Conservation (phyloP, 2,329 filamentous ascomycete genomes). For the Pseudogymnoascus sp. region DNA sequence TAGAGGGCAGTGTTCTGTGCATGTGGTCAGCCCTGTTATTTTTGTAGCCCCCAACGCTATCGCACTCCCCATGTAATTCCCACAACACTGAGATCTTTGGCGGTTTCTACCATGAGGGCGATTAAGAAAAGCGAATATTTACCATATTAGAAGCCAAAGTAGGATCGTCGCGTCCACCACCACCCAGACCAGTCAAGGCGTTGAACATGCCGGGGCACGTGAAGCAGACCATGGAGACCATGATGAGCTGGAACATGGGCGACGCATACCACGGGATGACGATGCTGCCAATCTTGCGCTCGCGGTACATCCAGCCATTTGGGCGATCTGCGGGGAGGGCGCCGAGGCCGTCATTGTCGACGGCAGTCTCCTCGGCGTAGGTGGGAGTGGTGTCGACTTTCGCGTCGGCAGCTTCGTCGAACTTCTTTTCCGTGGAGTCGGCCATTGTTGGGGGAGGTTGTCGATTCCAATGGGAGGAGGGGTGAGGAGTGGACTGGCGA, state of each 20-base stretch:
- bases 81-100: background rate
- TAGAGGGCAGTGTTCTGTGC: constrained; percentile 37
- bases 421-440: background rate
- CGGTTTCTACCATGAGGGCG: background rate
- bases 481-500: background rate
- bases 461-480: background rate
- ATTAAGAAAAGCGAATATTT: constrained; percentile 5
- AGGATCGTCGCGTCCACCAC: constrained; percentile 51
- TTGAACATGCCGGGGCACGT: constrained; percentile 69
- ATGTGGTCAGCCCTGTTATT: background rate
- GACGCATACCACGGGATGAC: constrained; percentile 64
- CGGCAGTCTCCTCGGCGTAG: constrained; percentile 23
- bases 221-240: constrained; percentile 67
- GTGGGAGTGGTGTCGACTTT: constrained; percentile 29
- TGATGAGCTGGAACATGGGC: constrained; percentile 61
- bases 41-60: no score
- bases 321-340: constrained; percentile 31
- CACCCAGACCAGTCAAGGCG: constrained; percentile 57
- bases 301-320: constrained; percentile 61
- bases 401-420: constrained; percentile 30
- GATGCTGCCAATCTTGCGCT: constrained; percentile 45
- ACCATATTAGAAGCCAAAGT: constrained; percentile 43
- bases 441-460: background rate
- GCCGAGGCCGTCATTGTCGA: background rate
- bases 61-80: background rate